phyloP scores from a whole-genome alignment of 352 stramenopile species.

The Phytopythium helicoides region DNA sequence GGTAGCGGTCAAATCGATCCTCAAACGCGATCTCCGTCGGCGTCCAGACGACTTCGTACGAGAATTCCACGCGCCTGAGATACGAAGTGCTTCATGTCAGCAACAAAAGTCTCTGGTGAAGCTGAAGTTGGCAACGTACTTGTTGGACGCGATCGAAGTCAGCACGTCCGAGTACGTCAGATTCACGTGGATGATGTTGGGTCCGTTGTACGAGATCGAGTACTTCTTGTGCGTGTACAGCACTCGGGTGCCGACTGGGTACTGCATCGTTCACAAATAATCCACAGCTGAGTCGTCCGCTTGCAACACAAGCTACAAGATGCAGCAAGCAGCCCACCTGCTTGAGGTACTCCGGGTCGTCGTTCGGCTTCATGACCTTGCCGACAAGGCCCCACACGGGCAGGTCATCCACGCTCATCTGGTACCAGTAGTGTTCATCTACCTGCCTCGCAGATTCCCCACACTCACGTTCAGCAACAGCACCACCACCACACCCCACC shows the following conservation, averaged over 20 bases:
- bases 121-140: conserved; percentile 24
- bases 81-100: not conserved
- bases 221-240: conserved; percentile 98
- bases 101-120: no score
- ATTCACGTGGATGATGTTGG: conserved; percentile 98
- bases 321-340: conserved; percentile 20
- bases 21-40: conserved; percentile 93
- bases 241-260: conserved; percentile 71
- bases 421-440: conserved; percentile 98
- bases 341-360: conserved; percentile 83
- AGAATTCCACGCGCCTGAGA: conserved; percentile 89
- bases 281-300: not conserved
- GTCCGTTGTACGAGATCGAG: conserved; percentile 96
- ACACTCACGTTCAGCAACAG: not conserved
- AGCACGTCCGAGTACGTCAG: conserved; percentile 93
- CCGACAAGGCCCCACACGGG: conserved; percentile 98
- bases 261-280: conserved; percentile 22
- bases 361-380: conserved; percentile 91
- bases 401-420: conserved; percentile 98
- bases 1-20: conserved; percentile 96
- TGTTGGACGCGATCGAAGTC: conserved; percentile 82
- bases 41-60: conserved; percentile 93
- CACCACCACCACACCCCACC: not conserved
- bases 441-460: conserved; percentile 56
- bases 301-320: not conserved